Percentiles rank a stretch among this genome's conserved stretches.
These are phyloP conservation scores for Hansenula anomala DNA, from an alignment of 1,139 yeast species.

Conservation along the genomic window DNA sequence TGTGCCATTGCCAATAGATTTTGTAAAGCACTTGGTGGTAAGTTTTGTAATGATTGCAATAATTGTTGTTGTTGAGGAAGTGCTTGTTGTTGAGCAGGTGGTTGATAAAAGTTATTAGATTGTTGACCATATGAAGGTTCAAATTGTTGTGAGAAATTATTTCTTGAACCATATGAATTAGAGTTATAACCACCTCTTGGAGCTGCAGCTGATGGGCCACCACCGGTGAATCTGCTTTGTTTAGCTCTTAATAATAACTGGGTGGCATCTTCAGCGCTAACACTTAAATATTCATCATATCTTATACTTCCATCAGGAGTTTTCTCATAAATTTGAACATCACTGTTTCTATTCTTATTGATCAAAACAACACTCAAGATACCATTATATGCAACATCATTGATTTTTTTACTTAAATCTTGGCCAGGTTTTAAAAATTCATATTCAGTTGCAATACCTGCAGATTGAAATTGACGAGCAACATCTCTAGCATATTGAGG, in stretches of 20 bases:
- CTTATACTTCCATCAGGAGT: conserved; percentile 64
- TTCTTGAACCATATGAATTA: conserved; percentile 5
- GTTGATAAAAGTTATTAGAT: conserved; percentile 13
- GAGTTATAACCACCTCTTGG: conserved; percentile 8
- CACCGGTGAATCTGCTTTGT: conserved; percentile 11
- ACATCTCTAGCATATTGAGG: conserved; percentile 53
- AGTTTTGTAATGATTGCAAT: conserved; percentile 36
- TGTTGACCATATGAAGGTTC: conserved; percentile 15
- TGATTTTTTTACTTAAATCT: conserved; percentile 50
- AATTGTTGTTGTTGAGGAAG: conserved; percentile 25
- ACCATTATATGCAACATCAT: conserved; percentile 81
- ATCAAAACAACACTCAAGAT: conserved; percentile 67
- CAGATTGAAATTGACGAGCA: conserved; percentile 47
- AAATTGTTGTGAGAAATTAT: conserved; percentile 19
- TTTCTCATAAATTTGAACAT: conserved; percentile 69
- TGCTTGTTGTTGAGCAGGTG: conserved; percentile 15
- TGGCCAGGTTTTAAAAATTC: conserved; percentile 46
- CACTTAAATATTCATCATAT: conserved; percentile 75
- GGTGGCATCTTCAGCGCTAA: conserved; percentile 62
- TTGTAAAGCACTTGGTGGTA: conserved; percentile 50
- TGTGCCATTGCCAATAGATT: conserved; percentile 39
- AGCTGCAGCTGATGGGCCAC: background rate
- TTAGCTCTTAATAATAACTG: conserved; percentile 34
- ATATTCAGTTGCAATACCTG: conserved; percentile 44
- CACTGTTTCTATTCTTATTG: conserved; percentile 51